Conservation (phyloP, 345 rosid genomes). For the Psidium friedrichsthalianum region DNA sequence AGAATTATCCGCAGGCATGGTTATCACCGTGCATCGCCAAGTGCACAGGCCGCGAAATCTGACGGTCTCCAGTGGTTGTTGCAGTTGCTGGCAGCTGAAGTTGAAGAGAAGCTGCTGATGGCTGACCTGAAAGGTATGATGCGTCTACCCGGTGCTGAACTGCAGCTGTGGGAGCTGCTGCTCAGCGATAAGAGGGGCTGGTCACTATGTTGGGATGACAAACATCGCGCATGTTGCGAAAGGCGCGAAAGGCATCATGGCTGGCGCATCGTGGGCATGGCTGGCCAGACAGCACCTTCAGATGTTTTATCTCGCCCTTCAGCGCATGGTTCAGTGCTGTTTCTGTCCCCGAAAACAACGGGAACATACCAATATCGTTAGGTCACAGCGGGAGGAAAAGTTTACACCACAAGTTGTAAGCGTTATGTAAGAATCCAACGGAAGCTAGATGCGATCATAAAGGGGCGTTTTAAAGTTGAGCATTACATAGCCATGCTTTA, state of each 20-base stretch:
- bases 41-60: conserved; percentile 2
- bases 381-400: background rate
- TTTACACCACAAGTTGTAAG: background rate
- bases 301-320: conserved; percentile 92
- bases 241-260: conserved; percentile 54
- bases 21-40: conserved; percentile 36
- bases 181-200: conserved; percentile 58
- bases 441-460: background rate
- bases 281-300: conserved; percentile 76
- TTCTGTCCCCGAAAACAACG: background rate
- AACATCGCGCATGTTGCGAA: conserved; percentile 56
- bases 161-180: conserved; percentile 94
- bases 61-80: background rate
- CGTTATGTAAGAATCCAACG: background rate
- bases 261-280: conserved; percentile 46
- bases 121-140: conserved; percentile 4
- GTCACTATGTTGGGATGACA: conserved; percentile 40
- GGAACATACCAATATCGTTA: background rate
- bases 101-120: conserved; percentile 8
- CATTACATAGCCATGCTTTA: conserved; percentile 8
- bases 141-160: conserved; percentile 71
- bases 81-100: conserved; percentile 15
- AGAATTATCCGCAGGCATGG: conserved; percentile 21
- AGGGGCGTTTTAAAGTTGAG: background rate
- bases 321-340: conserved; percentile 80